Conservation (phyloP, 2,329 filamentous ascomycete species). For the Lachnellula subtilissima region DNA sequence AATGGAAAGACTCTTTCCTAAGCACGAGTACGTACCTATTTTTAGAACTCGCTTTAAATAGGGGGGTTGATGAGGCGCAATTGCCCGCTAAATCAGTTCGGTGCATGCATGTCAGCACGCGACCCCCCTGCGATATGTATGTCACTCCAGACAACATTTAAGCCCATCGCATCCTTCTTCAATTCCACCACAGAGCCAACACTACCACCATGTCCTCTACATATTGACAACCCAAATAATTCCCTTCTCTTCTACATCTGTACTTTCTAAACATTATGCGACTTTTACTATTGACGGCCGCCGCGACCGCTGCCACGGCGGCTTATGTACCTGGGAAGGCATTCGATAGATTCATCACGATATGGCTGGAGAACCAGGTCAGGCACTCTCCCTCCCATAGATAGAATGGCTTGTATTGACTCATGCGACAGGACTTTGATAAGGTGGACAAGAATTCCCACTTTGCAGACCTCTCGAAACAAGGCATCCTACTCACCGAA, state of each 20-base stretch:
- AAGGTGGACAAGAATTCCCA: slow-evolving; percentile 37
- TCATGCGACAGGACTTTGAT: slow-evolving; percentile 36
- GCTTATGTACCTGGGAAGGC: slow-evolving; percentile 41
- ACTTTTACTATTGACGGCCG: slow-evolving; percentile 9
- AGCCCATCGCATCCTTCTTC: not conserved
- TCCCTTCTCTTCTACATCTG: not conserved
- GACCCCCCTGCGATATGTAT: not conserved
- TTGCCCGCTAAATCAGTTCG: not conserved
- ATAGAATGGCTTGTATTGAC: not conserved
- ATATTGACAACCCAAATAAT: not conserved
- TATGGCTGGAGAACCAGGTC: slow-evolving; percentile 59
- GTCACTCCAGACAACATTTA: not conserved
- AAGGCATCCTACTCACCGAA: slow-evolving; percentile 41
- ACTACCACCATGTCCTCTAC: not conserved
- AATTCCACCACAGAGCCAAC: not conserved
- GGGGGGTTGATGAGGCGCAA: not conserved
- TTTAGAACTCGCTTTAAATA: not conserved
- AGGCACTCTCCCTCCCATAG: not conserved
- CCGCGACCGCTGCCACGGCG: slow-evolving; percentile 8
- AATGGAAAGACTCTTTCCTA: too few species aligned
- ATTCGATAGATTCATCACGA: slow-evolving; percentile 56
- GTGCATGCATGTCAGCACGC: not conserved
- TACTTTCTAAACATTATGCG: slow-evolving; percentile 12
- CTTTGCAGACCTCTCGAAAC: slow-evolving; percentile 37
- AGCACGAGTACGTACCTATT: not conserved